These are phyloP conservation scores for Hypoxylon sp. DNA, from an alignment of 2,329 filamentous ascomycete species.

Conservation along the genomic window DNA sequence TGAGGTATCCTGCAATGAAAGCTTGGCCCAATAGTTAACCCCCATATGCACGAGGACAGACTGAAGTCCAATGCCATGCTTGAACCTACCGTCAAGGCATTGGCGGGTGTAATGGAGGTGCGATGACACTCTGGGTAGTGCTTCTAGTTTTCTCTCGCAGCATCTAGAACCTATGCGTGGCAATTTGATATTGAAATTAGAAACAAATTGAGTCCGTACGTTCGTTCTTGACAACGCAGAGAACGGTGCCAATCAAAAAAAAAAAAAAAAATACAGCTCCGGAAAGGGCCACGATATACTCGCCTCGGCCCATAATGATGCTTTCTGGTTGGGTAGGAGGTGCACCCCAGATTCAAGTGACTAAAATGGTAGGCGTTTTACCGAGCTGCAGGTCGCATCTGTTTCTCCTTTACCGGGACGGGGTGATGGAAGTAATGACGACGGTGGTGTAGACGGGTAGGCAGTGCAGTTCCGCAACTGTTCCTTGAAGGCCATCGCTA, in stretches of 20 bases:
- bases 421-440: slow-evolving; percentile 38
- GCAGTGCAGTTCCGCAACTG: slow-evolving; percentile 37
- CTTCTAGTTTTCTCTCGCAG: slow-evolving; percentile 36
- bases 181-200: slow-evolving; percentile 40
- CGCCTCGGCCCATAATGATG: slow-evolving; percentile 23
- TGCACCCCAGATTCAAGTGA: slow-evolving; percentile 39
- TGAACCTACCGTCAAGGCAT: slow-evolving; percentile 22
- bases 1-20: slow-evolving; percentile 22
- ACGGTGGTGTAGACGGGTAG: slow-evolving; percentile 36
- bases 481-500: slow-evolving; percentile 26
- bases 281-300: slow-evolving; percentile 24
- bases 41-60: slow-evolving; percentile 32
- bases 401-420: slow-evolving; percentile 32
- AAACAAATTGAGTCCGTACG: slow-evolving; percentile 37
- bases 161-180: slow-evolving; percentile 43
- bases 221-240: slow-evolving; percentile 40
- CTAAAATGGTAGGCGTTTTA: slow-evolving; percentile 24
- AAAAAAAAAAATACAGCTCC: slow-evolving; percentile 16
- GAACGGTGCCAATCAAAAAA: slow-evolving; percentile 32
- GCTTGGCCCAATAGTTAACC: slow-evolving; percentile 38
- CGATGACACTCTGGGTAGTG: slow-evolving; percentile 37
- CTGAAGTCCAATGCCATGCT: slow-evolving; percentile 30
- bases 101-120: slow-evolving; percentile 39
- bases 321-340: slow-evolving; percentile 37
- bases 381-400: slow-evolving; percentile 35